phyloP scores from a whole-genome alignment of 208 protist species.

The Novymonas esmeraldas region DNA sequence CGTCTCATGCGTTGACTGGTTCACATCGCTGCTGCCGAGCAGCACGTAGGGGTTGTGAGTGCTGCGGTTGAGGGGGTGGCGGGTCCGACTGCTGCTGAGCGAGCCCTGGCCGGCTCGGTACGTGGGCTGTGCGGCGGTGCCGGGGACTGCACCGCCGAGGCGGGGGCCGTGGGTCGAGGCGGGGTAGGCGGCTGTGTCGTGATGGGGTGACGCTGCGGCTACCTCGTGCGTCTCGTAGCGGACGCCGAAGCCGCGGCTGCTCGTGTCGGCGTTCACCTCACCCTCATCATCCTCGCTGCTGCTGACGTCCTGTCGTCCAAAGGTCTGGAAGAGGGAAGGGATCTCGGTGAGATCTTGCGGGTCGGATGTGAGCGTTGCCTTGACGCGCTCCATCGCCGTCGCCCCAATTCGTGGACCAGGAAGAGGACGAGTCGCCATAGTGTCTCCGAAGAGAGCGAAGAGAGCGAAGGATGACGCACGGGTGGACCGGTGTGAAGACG shows the following conservation, averaged over 20 bases:
- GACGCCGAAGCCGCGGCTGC: too few relatives aligned
- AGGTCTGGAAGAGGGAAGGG: slow-evolving; percentile 58
- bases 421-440: neutral
- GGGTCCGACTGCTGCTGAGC: slow-evolving; percentile 16
- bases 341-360: slow-evolving; percentile 48
- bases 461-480: too few relatives aligned
- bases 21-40: slow-evolving; percentile 27
- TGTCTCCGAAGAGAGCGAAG: neutral
- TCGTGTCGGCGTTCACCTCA: slow-evolving; percentile 7
- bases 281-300: slow-evolving; percentile 29
- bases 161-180: neutral
- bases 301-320: slow-evolving; percentile 28
- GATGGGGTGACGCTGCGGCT: too few relatives aligned
- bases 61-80: slow-evolving; percentile 24
- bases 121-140: neutral
- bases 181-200: neutral
- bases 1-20: neutral
- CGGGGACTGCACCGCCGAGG: neutral
- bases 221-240: too few relatives aligned
- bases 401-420: neutral
- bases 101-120: neutral
- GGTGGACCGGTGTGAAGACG: too few relatives aligned
- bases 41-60: slow-evolving; percentile 42
- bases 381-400: neutral
- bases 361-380: slow-evolving; percentile 31